A percentile compares a stretch with the other conserved stretches of the same genome.
Conservation (phyloP, 148 eudicot genomes). For the Euryodendron excelsum region DNA sequence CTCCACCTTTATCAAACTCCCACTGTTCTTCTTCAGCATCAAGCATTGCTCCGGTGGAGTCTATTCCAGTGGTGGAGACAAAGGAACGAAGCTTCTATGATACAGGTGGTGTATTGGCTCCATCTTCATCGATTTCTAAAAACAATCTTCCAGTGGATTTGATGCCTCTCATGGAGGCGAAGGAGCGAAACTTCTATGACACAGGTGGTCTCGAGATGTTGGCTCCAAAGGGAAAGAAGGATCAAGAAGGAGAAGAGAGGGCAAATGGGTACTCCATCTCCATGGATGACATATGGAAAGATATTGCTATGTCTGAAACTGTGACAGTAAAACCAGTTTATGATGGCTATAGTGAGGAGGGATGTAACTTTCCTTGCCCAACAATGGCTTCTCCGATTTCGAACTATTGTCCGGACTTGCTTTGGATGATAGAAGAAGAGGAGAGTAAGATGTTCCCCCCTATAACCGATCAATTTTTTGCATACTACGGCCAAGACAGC, state of each 20-base stretch:
- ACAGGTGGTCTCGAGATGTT: conserved; percentile 29
- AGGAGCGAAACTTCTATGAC: conserved; percentile 23
- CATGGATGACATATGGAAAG: conserved; percentile 92
- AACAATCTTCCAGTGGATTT: neutral
- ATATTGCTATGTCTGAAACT: conserved; percentile 48
- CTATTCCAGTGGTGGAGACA: conserved; percentile 22
- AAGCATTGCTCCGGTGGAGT: conserved; percentile 28
- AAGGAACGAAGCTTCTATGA: conserved; percentile 25
- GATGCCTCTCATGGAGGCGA: neutral
- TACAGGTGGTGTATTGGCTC: conserved; percentile 24
- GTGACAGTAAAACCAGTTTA: conserved; percentile 44
- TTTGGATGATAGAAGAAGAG: conserved; percentile 51
- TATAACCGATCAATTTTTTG: conserved; percentile 22
- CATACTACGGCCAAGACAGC: conserved; percentile 19
- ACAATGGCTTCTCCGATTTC: conserved; percentile 55
- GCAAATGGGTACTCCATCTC: too few species aligned
- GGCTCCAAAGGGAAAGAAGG: conserved; percentile 32
- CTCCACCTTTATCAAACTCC: conserved; percentile 38
- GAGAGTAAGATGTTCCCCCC: conserved; percentile 44
- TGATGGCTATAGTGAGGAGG: conserved; percentile 25
- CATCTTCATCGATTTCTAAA: conserved; percentile 45
- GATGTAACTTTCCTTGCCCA: conserved; percentile 33
- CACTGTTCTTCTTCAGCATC: conserved; percentile 37
- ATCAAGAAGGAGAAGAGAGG: conserved; percentile 25
- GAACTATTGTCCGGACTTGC: conserved; percentile 57